Evolutionary conservation across 495 filamentous ascomycete species (phyloP).

Genomic region (Penicillium samsonianum): DNA sequence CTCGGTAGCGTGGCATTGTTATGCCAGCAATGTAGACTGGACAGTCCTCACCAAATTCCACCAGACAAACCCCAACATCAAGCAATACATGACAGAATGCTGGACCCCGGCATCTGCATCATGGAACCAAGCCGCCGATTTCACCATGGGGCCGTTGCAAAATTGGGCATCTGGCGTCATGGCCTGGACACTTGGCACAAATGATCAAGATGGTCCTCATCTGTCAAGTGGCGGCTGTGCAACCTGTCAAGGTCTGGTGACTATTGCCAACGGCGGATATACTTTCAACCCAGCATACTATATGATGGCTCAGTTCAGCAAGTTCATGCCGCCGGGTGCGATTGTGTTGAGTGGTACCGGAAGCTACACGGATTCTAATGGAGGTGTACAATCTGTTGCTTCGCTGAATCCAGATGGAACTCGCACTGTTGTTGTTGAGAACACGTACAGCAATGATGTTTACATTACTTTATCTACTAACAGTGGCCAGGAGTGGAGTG

Average conservation of each 20-base stretch:
- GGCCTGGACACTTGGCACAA: constrained; percentile 57
- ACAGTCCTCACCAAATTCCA: constrained; percentile 52
- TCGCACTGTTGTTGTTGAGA: constrained; percentile 55
- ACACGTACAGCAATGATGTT: constrained; percentile 51
- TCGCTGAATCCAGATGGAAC: constrained; percentile 54
- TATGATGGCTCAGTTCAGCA: constrained; percentile 58
- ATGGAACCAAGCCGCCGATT: constrained; percentile 54
- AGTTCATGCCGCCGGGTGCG: constrained; percentile 55
- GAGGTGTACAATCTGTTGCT: constrained; percentile 48
- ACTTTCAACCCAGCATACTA: constrained; percentile 53
- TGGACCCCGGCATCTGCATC: constrained; percentile 48
- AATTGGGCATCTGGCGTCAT: constrained; percentile 56
- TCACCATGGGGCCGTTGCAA: constrained; percentile 57
- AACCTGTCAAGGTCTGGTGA: constrained; percentile 53
- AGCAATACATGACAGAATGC: constrained; percentile 63
- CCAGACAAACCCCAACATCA: constrained; percentile 41
- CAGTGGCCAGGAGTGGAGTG: constrained; percentile 55
- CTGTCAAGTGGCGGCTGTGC: constrained; percentile 49
- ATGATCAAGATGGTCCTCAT: constrained; percentile 53
- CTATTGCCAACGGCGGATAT: constrained; percentile 47
- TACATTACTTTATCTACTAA: constrained; percentile 45
- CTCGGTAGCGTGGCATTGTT: constrained; percentile 59
- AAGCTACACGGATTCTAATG: constrained; percentile 47
- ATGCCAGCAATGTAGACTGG: constrained; percentile 50
- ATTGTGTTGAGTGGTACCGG: constrained; percentile 47